Evolutionary conservation across 352 stramenopile genomes (phyloP).

Genomic region (Pythium insidiosum): DNA sequence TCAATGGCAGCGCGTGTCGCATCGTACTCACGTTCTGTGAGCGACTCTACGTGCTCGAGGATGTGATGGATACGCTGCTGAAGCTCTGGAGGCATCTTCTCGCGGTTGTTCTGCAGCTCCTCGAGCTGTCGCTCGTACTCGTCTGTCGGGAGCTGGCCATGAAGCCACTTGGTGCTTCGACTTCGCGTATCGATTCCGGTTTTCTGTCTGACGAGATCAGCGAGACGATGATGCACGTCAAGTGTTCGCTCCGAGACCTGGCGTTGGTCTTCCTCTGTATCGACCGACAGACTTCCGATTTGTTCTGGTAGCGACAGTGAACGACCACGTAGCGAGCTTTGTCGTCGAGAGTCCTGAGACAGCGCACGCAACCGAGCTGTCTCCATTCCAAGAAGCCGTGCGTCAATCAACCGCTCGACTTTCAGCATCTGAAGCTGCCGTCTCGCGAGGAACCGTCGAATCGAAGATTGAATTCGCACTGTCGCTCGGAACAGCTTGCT

Average conservation of each 20-base stretch:
- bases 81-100: constrained; percentile 14
- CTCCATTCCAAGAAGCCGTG: constrained; percentile 27
- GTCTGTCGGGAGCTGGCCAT: constrained; percentile 12
- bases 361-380: too few relatives aligned
- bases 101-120: constrained; percentile 15
- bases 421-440: constrained; percentile 28
- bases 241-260: constrained; percentile 1
- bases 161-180: constrained; percentile 12
- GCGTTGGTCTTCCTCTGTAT: too few relatives aligned
- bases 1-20: constrained; percentile 13
- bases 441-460: constrained; percentile 36
- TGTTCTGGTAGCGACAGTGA: too few relatives aligned
- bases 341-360: too few relatives aligned
- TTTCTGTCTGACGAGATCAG: constrained; percentile 9
- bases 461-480: constrained; percentile 31
- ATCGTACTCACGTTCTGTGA: constrained; percentile 35
- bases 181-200: constrained; percentile 9
- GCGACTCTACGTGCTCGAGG: constrained; percentile 18
- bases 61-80: constrained; percentile 39
- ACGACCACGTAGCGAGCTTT: not conserved
- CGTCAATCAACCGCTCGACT: constrained; percentile 45
- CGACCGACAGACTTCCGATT: too few relatives aligned
- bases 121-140: constrained; percentile 21
- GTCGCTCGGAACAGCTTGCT: constrained; percentile 17
- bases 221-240: constrained; percentile 7